Evolutionary conservation across 805 yeast species (phyloP).

Genomic region (Isabelozyma heimii): DNA sequence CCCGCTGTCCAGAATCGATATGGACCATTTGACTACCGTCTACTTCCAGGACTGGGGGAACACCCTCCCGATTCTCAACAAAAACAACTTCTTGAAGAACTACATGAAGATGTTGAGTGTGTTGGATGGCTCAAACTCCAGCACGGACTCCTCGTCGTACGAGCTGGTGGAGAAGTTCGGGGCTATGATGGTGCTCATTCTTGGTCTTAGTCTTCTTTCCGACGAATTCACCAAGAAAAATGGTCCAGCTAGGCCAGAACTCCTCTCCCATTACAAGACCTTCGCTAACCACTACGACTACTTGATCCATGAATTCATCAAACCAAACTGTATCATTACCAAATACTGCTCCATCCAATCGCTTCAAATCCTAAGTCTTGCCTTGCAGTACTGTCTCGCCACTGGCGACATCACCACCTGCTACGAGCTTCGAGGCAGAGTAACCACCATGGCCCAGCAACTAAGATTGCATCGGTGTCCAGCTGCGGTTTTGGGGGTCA

Average conservation of each 20-base stretch:
- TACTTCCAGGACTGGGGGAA: constrained; percentile 81
- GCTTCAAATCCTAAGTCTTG: constrained; percentile 64
- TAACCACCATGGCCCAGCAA: constrained; percentile 82
- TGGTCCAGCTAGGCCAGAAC: constrained; percentile 4
- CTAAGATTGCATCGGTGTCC: constrained; percentile 84
- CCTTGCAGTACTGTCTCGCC: constrained; percentile 67
- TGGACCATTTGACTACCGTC: constrained; percentile 65
- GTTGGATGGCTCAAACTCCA: constrained; percentile 29
- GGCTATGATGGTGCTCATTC: constrained; percentile 46
- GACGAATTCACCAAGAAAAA: constrained; percentile 29
- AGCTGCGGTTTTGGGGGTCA: constrained; percentile 73
- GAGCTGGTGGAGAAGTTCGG: constrained; percentile 54
- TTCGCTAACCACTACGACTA: constrained; percentile 52
- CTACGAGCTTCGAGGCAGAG: constrained; percentile 72
- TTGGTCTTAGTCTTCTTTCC: constrained; percentile 48
- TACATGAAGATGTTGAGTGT: constrained; percentile 49
- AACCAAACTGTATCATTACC: constrained; percentile 55
- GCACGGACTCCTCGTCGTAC: constrained; percentile 5
- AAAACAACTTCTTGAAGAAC: constrained; percentile 60
- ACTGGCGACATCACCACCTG: constrained; percentile 72
- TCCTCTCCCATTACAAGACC: constrained; percentile 14
- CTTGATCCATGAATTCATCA: constrained; percentile 59
- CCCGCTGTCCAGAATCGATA: constrained; percentile 52
- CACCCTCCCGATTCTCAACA: constrained; percentile 66
- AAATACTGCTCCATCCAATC: constrained; percentile 63